Base-by-base conservation (phyloP, 768 basidiomycete genomes). In the Collybia nuda region DNA sequence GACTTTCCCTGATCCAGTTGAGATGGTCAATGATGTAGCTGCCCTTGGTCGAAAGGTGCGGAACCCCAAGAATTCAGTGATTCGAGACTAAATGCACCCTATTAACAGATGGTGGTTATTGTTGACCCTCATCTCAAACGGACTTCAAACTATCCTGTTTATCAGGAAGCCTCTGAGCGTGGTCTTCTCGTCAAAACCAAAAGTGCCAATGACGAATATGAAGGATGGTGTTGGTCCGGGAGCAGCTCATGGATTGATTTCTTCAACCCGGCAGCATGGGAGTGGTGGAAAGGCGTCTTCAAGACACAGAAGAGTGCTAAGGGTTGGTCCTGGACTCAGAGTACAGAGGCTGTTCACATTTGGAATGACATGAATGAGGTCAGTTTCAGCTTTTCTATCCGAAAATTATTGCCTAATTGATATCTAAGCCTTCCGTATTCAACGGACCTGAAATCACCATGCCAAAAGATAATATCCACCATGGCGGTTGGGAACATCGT, bases 291-390 rank as follows among this genome's bases (percentile, higher is more conserved):
- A 52, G 74, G 76, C 4, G 74, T 96, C 51, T 98, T 97, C 77
- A 87, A 86, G 67, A 75, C 74, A 7, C 68, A 75, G 54, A 67
- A 72, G 42, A 69, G 74, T 26, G 72, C 67, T 60, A 75, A 75
- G 52, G 80, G 76, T 40, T 92, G 85, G 81, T 73, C 82, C 6
- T 92, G 91, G 88, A 81, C 75, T 0, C 70, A 90, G 55, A 90
- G 94, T 57, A 93, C 92, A 2, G 82, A 86, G 24, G 81, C 84
- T 57, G 80, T 98, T 12, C 87, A 86, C 65, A 93, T 98, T 57
- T 99, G 97, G 97, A 98, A 98, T 64, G 97, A 99, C 63, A 99
- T 99, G 97, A 98, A 98, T 58, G 97, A 98, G 82, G 93, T 93
- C 44, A 6, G 75, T 50, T 22, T 24, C 43, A 17, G 18, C 32